Evolutionary conservation across 163 green algal genomes (phyloP).

Genomic region (Trebouxia gelatinosa): DNA sequence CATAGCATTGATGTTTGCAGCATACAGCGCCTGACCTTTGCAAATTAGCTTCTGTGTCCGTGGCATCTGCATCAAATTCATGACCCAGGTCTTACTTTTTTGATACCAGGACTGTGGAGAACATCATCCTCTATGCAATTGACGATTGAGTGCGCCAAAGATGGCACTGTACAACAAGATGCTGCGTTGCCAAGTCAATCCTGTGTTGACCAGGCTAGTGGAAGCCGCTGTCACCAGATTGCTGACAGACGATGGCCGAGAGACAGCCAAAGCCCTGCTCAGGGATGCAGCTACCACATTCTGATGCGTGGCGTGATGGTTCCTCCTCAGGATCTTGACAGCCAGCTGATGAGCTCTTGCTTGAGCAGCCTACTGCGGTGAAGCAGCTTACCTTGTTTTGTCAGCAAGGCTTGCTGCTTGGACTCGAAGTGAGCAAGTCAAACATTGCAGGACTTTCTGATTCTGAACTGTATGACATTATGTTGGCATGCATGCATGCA

Average conservation of each 20-base stretch:
- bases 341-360: no score
- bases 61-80: background rate
- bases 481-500: no score
- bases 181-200: background rate
- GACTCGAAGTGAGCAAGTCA: no score
- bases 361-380: no score
- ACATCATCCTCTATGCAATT: background rate
- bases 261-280: constrained; percentile 57
- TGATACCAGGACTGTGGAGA: constrained; percentile 22
- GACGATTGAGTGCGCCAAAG: background rate
- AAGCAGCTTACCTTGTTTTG: no score
- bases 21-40: no score
- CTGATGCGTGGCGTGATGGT: constrained; percentile 22
- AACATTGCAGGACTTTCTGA: no score
- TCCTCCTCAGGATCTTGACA: no score
- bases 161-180: background rate
- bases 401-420: no score
- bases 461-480: no score
- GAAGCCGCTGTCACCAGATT: constrained; percentile 55
- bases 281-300: constrained; percentile 61
- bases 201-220: constrained; percentile 52
- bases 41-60: no score
- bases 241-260: constrained; percentile 53
- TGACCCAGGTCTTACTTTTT: background rate
- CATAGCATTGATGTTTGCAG: background rate